These are phyloP conservation scores for Phyllosticta capitalensis DNA, from an alignment of 2,329 filamentous ascomycete species.

Conservation along the genomic window DNA sequence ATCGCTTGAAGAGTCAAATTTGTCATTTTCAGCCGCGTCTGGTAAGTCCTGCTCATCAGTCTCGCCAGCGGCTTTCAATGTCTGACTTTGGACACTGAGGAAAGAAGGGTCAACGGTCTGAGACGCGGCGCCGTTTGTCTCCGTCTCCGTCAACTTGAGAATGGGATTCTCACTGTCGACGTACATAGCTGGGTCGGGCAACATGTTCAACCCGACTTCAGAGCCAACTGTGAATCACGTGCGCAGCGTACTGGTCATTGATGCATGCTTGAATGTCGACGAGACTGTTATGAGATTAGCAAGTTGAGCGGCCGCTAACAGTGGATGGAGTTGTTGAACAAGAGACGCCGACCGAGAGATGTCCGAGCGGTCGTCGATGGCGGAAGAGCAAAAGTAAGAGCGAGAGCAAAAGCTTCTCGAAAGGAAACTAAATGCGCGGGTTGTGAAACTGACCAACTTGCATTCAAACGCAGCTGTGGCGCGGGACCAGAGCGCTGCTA, in stretches of 20 bases:
- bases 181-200: constrained; percentile 5
- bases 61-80: background rate
- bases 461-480: background rate
- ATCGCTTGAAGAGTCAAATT: background rate
- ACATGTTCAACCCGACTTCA: constrained; percentile 2
- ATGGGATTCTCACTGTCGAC: constrained; percentile 1
- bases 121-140: background rate
- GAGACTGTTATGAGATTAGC: background rate
- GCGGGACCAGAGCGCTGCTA: background rate
- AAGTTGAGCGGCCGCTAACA: background rate
- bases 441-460: background rate
- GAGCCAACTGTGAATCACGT: background rate
- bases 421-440: background rate
- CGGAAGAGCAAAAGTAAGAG: background rate
- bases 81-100: background rate
- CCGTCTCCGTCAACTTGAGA: constrained; percentile 1
- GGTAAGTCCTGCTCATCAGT: background rate
- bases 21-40: background rate
- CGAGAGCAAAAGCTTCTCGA: background rate
- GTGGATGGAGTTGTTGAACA: background rate
- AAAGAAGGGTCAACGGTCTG: constrained; percentile 8
- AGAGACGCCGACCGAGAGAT: background rate
- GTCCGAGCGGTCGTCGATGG: background rate
- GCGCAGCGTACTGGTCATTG: constrained; percentile 2
- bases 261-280: background rate